Evolutionary conservation across 2,329 filamentous ascomycete species (phyloP).

Genomic region (Fusarium gaditjirri): DNA sequence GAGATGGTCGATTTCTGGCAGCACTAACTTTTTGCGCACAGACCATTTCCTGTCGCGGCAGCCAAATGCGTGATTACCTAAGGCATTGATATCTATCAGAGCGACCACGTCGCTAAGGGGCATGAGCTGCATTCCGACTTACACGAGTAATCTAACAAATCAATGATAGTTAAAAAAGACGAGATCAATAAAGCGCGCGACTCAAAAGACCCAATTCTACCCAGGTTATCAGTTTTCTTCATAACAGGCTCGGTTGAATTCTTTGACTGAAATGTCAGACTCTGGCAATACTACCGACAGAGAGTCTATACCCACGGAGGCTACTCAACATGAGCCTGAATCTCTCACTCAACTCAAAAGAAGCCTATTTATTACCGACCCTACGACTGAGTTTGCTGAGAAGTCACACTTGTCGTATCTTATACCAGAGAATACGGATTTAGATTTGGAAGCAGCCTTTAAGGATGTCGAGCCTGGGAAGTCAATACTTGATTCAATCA

Average conservation of each 20-base stretch:
- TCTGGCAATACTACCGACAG: constrained; percentile 31
- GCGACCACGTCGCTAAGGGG: constrained; percentile 41
- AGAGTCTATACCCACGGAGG: constrained; percentile 33
- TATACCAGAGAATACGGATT: constrained; percentile 65
- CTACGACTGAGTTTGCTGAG: constrained; percentile 60
- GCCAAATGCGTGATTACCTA: constrained; percentile 8
- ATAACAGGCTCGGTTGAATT: neutral
- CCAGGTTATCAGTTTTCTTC: neutral
- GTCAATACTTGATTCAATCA: constrained; percentile 66
- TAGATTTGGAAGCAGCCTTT: constrained; percentile 65
- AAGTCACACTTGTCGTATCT: constrained; percentile 70
- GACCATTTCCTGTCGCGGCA: constrained; percentile 23
- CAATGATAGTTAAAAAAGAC: constrained; percentile 12
- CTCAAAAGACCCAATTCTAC: neutral
- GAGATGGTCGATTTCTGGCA: constrained; percentile 17
- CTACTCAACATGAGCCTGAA: constrained; percentile 30
- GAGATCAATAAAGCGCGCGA: neutral
- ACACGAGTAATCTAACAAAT: constrained; percentile 32
- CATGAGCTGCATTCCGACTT: constrained; percentile 36
- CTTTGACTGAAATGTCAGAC: constrained; percentile 31
- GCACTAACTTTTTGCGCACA: constrained; percentile 43
- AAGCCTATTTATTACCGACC: constrained; percentile 40
- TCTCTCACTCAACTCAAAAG: constrained; percentile 37
- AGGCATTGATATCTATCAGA: constrained; percentile 1
- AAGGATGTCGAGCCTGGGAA: constrained; percentile 55